These are phyloP conservation scores for Hypoxylon crocopeplum DNA, from an alignment of 495 filamentous ascomycete genomes.

Conservation along the genomic window DNA sequence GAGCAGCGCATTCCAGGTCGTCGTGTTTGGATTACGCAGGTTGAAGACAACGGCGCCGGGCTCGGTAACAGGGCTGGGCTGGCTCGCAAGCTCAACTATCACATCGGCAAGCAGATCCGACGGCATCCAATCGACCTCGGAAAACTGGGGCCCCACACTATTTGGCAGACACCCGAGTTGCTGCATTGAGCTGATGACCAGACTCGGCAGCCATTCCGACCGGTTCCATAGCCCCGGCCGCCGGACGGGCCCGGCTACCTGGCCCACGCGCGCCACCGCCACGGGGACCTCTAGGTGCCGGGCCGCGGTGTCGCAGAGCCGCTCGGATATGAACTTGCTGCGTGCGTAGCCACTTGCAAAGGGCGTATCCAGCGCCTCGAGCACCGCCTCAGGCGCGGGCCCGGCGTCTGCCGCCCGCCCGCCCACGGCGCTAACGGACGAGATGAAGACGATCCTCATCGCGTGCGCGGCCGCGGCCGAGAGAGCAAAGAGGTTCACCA, in stretches of 20 bases:
- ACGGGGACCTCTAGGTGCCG: conserved; percentile 25
- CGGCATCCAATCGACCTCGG: conserved; percentile 20
- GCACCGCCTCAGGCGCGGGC: conserved; percentile 50
- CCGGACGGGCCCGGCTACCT: conserved; percentile 35
- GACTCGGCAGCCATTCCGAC: conserved; percentile 26
- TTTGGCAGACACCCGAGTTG: conserved; percentile 16
- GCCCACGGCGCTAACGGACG: conserved; percentile 35
- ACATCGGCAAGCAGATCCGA: conserved; percentile 13
- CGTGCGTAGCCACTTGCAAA: conserved; percentile 56
- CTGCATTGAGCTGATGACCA: conserved; percentile 10
- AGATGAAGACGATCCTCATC: conserved; percentile 55
- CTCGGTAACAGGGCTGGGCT: too few relatives aligned
- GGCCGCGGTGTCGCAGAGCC: conserved; percentile 50
- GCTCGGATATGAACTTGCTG: conserved; percentile 59
- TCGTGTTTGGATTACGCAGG: conserved; percentile 12
- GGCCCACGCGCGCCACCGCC: conserved; percentile 36
- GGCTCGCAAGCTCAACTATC: conserved; percentile 14
- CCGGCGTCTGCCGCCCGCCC: conserved; percentile 15
- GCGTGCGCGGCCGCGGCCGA: conserved; percentile 18
- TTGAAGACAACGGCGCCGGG: conserved; percentile 14
- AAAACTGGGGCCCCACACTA: conserved; percentile 9
- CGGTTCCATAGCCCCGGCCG: conserved; percentile 13
- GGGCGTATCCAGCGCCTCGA: conserved; percentile 34
- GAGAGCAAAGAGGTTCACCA: conserved; percentile 52
- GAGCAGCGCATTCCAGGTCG: neutral